Base-by-base conservation (phyloP, 2,329 filamentous ascomycete genomes). In the Periconia macrospinosa region DNA sequence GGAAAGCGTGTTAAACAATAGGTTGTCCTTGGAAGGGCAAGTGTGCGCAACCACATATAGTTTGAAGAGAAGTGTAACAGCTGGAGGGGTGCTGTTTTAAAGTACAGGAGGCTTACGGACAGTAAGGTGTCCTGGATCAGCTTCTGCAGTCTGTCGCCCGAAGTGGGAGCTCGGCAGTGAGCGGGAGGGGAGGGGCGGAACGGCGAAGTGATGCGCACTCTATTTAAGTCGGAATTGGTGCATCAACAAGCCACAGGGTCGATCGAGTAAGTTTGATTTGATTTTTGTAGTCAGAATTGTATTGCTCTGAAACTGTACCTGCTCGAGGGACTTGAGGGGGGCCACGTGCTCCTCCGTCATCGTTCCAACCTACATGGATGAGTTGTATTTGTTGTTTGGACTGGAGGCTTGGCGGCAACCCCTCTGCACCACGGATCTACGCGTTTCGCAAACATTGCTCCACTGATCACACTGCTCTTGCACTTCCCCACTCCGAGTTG, bases 21-120 rank as follows among this genome's bases (percentile, higher is more conserved):
- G 41, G 53, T 45, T 57, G 57, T 23, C 62, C 51, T 60, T 58
- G 48, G 45, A 41, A 59, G 47, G 46, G 61, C 50, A 45, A 58
- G 61, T 54, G 57, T 56, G 53, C 66, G 59, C 53, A 53, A 55
- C 62, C 50, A 68, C 68, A 71, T 69, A 52, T 53, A 52, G 46
- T 37, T 49, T 45, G 49, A 42, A 33, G 52, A 43, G 48, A 58
- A 57, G 47, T 13, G 11, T 14, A 47, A 52, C 56, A 50, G 50
- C 44, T 50, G 59, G 57, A 56, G 52, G 51, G 33, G 43, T 35
- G 27, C 11, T 17, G 41, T 46, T 52, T 49, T 49, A 35, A 42
- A 45, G 45, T 43, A 53, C 51, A 46, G 47, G 37, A 42, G 53
- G 47, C 54, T 55, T 55, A 50, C 50, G 57, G 59, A 51, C 49